Evolutionary conservation across 139 green algal species (phyloP), one percentile per base, ranked within the genome.

Genomic region (Closterium sp.): DNA sequence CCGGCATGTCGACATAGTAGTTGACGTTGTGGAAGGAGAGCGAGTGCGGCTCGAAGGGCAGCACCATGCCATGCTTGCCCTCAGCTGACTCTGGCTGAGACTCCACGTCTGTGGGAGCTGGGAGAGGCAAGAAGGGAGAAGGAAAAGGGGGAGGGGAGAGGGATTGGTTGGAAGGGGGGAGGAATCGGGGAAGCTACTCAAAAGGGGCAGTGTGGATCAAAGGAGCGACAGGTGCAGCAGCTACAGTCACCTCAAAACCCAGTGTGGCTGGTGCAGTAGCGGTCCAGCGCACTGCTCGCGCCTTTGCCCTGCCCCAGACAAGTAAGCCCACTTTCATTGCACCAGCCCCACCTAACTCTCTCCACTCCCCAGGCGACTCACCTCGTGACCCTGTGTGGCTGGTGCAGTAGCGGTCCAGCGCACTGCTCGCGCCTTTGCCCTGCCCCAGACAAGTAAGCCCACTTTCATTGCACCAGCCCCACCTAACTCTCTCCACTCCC

Each of bases 1-100:
- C 85, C 5, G 90, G 90, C 90, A 93, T 91, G 87, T 93, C 87
- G 19, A 93, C 91, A 21, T 34, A 89, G 87, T 93, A 93, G 84
- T 91, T 91, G 25, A 93, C 87, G 88, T 93, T 55, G 91, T 93
- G 91, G 91, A 93, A 93, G 30, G 91, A 85, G 4, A 91, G 69
- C 32, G 87, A 38, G n/a, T 89, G 87, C 84, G 91, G 91, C 55
- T 35, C 31, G 55, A 93, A 93, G 10, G 91, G 91, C 35, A 93
- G 91, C 25, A 93, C 33, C 90, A 93, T 93, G 55, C 91, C 91
- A 25, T 91, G 31, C 31, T 88, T 28, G 35, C 35, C 84, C 33
- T 88, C 84, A 1, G 84, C 31, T 23, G 32, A 28, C 84, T 35
- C 84, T 35, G 84, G 84, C 84, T 88, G 84, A 7, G 31, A 36